A percentile compares a stretch with the other conserved stretches of the same genome.
phyloP scores from a whole-genome alignment of 169 alveolate species.

The Plasmodium gaboni region DNA sequence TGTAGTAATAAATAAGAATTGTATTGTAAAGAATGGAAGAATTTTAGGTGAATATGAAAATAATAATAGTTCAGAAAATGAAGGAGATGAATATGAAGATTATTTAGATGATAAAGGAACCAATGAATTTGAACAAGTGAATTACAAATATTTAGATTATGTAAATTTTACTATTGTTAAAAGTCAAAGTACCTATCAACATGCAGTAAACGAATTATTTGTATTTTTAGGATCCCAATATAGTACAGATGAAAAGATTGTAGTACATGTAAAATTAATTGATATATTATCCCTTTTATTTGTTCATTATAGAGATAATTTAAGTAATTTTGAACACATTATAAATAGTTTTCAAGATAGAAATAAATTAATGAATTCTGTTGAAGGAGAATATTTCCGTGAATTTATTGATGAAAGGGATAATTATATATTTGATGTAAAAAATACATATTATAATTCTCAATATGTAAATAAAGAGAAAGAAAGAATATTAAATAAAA shows the following conservation, averaged over 20 bases:
- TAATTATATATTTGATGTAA: slow-evolving; percentile 37
- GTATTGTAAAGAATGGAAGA: slow-evolving; percentile 8
- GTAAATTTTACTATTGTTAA: slow-evolving; percentile 46
- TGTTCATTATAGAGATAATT: slow-evolving; percentile 46
- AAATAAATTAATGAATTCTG: slow-evolving; percentile 50
- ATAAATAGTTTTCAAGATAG: slow-evolving; percentile 75
- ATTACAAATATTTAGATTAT: slow-evolving; percentile 59
- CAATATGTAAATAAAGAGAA: slow-evolving; percentile 22
- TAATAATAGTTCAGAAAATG: slow-evolving; percentile 15
- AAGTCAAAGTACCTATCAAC: slow-evolving; percentile 33
- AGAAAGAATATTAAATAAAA: slow-evolving; percentile 39
- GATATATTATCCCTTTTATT: slow-evolving; percentile 60
- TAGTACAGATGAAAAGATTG: slow-evolving; percentile 53
- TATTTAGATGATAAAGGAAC: slow-evolving; percentile 34
- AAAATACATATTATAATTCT: slow-evolving; percentile 24
- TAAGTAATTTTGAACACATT: slow-evolving; percentile 48
- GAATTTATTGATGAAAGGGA: slow-evolving; percentile 64
- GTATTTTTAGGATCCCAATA: slow-evolving; percentile 68
- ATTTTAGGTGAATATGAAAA: slow-evolving; percentile 10
- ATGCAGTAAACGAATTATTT: slow-evolving; percentile 37
- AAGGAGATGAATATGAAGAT: slow-evolving; percentile 25
- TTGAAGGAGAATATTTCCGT: slow-evolving; percentile 57
- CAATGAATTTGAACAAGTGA: slow-evolving; percentile 63
- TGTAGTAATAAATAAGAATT: slow-evolving; percentile 11
- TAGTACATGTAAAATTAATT: slow-evolving; percentile 49